Conservation (phyloP, 1,284 basidiomycete genomes). For the Ceratobasidium sp. region DNA sequence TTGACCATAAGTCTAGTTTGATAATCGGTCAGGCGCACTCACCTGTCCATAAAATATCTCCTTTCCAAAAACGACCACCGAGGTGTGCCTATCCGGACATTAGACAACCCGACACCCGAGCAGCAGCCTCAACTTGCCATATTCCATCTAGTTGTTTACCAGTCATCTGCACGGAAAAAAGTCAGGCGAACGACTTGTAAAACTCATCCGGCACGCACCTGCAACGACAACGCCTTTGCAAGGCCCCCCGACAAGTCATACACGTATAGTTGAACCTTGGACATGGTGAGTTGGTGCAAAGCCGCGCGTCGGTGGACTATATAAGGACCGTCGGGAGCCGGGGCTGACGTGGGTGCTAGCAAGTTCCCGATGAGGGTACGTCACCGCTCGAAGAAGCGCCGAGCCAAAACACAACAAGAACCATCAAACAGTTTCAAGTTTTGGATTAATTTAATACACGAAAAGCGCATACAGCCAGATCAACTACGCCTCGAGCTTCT, state of each 20-base stretch:
- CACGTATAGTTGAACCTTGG: constrained; percentile 81
- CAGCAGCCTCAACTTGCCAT: constrained; percentile 67
- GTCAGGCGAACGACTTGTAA: constrained; percentile 75
- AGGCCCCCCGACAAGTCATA: constrained; percentile 92
- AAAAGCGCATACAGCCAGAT: constrained; percentile 15
- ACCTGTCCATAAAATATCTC: constrained; percentile 89
- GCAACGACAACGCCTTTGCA: constrained; percentile 79
- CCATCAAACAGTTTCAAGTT: constrained; percentile 21
- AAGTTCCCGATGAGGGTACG: constrained; percentile 38
- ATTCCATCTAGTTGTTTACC: constrained; percentile 91
- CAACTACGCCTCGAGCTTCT: constrained; percentile 76
- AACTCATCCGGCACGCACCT: constrained; percentile 85
- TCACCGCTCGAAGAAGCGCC: constrained; percentile 10
- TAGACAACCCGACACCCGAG: background rate
- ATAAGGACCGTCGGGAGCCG: background rate
- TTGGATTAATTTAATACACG: constrained; percentile 44
- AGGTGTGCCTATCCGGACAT: constrained; percentile 78
- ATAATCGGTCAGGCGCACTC: background rate
- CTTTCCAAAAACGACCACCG: constrained; percentile 85
- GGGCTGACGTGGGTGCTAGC: constrained; percentile 41
- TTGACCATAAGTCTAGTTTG: background rate
- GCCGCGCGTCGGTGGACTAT: background rate
- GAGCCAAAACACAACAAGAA: background rate
- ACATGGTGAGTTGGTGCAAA: constrained; percentile 52
- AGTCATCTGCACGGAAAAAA: constrained; percentile 78